Conservation (phyloP, 352 stramenopile genomes). For the Pythium volutum region DNA sequence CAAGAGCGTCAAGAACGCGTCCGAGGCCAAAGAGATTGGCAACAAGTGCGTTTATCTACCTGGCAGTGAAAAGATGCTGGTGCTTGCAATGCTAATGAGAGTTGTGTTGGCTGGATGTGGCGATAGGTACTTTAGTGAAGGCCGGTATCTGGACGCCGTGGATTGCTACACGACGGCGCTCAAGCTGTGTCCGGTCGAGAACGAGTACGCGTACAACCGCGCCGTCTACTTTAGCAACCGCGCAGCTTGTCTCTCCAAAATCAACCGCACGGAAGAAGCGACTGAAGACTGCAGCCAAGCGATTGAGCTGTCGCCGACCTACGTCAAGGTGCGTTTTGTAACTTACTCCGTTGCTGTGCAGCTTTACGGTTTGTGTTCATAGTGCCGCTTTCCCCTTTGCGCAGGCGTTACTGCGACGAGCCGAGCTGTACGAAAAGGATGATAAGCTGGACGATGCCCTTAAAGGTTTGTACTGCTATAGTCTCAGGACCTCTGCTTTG, state of each 20-base stretch:
- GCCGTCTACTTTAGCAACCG: constrained; percentile 88
- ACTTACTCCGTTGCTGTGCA: no score
- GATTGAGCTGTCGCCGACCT: constrained; percentile 93
- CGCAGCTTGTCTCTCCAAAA: constrained; percentile 66
- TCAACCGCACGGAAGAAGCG: constrained; percentile 80
- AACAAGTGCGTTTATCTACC: constrained; percentile 57
- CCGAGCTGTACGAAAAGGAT: constrained; percentile 89
- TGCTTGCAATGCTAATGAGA: no score
- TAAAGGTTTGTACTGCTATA: constrained; percentile 38
- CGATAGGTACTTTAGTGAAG: constrained; percentile 62
- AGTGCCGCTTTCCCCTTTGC: not conserved
- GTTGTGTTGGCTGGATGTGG: not conserved
- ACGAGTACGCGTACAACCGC: constrained; percentile 80
- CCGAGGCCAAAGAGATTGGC: constrained; percentile 75
- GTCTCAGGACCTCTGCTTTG: not conserved
- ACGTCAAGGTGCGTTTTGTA: constrained; percentile 87
- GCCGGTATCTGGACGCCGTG: constrained; percentile 72
- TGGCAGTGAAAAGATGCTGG: no score
- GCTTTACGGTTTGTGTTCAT: not conserved
- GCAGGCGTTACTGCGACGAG: constrained; percentile 86
- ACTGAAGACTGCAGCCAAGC: constrained; percentile 94
- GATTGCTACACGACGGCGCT: constrained; percentile 85
- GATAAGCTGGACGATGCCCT: constrained; percentile 95
- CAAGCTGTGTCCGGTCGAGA: constrained; percentile 68
- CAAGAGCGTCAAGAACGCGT: constrained; percentile 63